Evolutionary conservation across 148 eudicot genomes (phyloP), one percentile per base, ranked within the genome.

Genomic region (Camellia sinensis): DNA sequence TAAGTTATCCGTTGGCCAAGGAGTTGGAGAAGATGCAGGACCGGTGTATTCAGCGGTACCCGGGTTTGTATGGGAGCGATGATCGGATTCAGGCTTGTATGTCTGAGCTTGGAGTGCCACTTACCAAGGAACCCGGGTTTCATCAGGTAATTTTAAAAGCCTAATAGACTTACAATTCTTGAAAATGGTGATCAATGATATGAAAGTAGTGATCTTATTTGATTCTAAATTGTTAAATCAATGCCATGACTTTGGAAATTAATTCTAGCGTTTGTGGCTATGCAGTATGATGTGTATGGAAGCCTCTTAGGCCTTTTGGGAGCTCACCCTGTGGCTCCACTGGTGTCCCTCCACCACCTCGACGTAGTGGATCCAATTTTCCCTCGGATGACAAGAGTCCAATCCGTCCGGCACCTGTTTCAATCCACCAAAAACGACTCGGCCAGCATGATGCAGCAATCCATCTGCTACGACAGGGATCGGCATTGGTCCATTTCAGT

Each of bases 231-330:
- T 48, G 52, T 48, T 5, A 48, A 48, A 1, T 29, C 37, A 29
- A 29, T 29, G 37, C 37, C 37, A 29, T 29, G 37, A 29, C 37
- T 29, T 29, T 1, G 1, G 14, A 46, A 68, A 44, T 15, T 43
- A 74, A 18, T 65, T 66, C 9, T 4, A 70, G 11, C 29, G 5
- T 45, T 71, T 73, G 19, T 21, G 45, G 59, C 56, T 53, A 7
- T 81, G 85, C 85, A 86, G 91, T 84, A 82, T 52, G 91, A 88
- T 71, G 82, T 88, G 81, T 88, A 86, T 64, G 91, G 91, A 73
- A 86, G 80, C 82, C 79, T 88, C 29, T 74, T 88, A 78, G 91
- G 91, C 77, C 89, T 88, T 44, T 75, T 88, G 21, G 89, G 83
- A 69, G 85, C 88, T 15, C 91, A 88, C 79, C 89, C 91, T 2